Conservation (phyloP, 2,329 filamentous ascomycete species). For the Apiospora phragmitis region DNA sequence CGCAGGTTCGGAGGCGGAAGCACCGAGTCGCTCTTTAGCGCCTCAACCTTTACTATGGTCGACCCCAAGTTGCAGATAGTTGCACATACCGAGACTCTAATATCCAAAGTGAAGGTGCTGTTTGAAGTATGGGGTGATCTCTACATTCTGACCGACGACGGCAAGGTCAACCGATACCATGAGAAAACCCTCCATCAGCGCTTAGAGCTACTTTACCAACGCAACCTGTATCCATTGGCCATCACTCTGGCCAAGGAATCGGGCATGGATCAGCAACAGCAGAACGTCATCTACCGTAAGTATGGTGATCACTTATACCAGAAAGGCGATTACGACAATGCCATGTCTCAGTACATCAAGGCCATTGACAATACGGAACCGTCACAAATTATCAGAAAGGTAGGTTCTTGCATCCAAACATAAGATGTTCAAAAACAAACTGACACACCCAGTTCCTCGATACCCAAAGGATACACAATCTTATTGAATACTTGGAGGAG, state of each 20-base stretch:
- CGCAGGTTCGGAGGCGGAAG: constrained; percentile 71
- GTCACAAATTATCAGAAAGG: constrained; percentile 93
- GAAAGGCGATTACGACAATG: constrained; percentile 92
- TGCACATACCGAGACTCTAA: constrained; percentile 82
- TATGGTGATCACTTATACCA: constrained; percentile 95
- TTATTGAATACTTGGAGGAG: constrained; percentile 96
- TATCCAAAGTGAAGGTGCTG: constrained; percentile 76
- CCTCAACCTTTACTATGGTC: constrained; percentile 86
- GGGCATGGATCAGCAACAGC: constrained; percentile 75
- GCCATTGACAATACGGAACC: constrained; percentile 96
- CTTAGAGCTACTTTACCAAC: constrained; percentile 88
- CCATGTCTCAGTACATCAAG: constrained; percentile 98
- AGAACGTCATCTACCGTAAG: constrained; percentile 88
- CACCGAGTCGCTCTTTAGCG: constrained; percentile 79
- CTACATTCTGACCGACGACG: constrained; percentile 87
- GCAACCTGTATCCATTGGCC: constrained; percentile 87
- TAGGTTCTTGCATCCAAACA: constrained; percentile 32
- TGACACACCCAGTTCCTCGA: constrained; percentile 72
- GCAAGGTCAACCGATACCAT: constrained; percentile 87
- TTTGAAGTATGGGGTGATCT: constrained; percentile 90
- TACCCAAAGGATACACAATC: constrained; percentile 94
- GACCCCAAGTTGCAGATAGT: constrained; percentile 90
- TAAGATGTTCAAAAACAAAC: constrained; percentile 15
- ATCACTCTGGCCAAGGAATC: constrained; percentile 92
- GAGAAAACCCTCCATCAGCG: constrained; percentile 90